Base-by-base conservation (phyloP, 2,329 filamentous ascomycete species). In the Fusarium ramigenum region DNA sequence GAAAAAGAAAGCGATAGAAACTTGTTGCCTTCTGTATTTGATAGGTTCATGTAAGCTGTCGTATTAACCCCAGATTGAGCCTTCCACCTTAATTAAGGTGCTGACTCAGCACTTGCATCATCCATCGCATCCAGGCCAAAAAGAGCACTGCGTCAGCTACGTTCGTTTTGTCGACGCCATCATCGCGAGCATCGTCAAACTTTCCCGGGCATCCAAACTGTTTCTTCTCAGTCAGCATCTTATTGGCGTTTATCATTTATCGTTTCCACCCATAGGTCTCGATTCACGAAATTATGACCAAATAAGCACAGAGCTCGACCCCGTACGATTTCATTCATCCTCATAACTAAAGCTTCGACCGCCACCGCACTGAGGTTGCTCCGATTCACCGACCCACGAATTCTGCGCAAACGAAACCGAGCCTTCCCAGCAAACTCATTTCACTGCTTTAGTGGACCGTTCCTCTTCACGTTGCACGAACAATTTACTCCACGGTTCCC, bases 131-230 rank as follows among this genome's bases (percentile, higher is more conserved):
- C 28, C 7, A 28, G 23, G 32, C 42, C 25, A 49, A 69, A 28
- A 49, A 44, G 43, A 50, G n/a, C 30, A 62, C 73, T 78, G 64
- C 74, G 77, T 78, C 75, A 77, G 70, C 73, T 63, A 65, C 30
- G 21, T 15, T 37, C 32, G 32, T 59, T 37, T 43, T 54, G 52
- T 52, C 66, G 40, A 57, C 60, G 69, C 69, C 70, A 75, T 69
- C 59, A 70, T 49, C 47, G 23, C 28, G 50, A 65, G 59, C 72
- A 60, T 72, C 63, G 60, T 70, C 66, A 61, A 69, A n/a, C 43
- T 40, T 66, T 63, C 43, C 25, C 58, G 60, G 60, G 60, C 74
- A 63, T 60, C 53, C 63, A 40, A 30, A 56, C 46, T 23, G 28
- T 63, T 39, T 7, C 50, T 23, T 21, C 47, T 53, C 44, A 15